Base-by-base conservation (phyloP, 768 basidiomycete genomes). In the Cantharellus anzutake region DNA sequence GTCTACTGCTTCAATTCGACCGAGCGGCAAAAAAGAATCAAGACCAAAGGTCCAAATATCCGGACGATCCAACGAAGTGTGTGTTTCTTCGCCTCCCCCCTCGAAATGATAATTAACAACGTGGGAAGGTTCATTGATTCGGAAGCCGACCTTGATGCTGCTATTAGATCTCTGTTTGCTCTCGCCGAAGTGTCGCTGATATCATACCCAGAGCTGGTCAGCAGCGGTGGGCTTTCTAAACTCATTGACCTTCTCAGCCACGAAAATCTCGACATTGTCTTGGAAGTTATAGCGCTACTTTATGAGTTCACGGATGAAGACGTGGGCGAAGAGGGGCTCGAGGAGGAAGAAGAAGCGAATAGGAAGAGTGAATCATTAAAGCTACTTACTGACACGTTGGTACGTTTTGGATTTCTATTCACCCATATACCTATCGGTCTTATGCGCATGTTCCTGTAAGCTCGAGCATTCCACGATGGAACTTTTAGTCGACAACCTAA, bases 231-330 rank as follows among this genome's bases (percentile, higher is more conserved):
- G 16, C 72, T 91, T 14, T 68, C 75, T 40, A 73, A 82, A 37
- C 76, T 98, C 55, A 78, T 87, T 60, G 91, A 86, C 39, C 78
- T 99, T 55, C 80, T 99, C 60, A 87, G 82, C 60, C 93, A 99
- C 68, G 96, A 99, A 70, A 99, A 99, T 68, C 78, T 84, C 53
- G 96, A 99, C 71, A 97, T 99, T 62, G 86, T 87, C n/a, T 86
- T 98, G 59, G 92, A 96, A 64, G 85, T 90, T 40, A 82, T 98
- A 41, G 88, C 93, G 67, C 78, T 94, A 20, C 75, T 99, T 3
- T 84, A 91, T 65, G 96, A 99, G 70, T 76, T 97, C 62, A 94
- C 92, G 1, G 96, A 99, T 64, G 96, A 98, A 70, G 94, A 98
- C 65, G 88, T 89, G 2, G 86, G 86, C 3, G 82, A 86, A 86